phyloP scores from a whole-genome alignment of 257 asterid species.

The Petunia secreta region DNA sequence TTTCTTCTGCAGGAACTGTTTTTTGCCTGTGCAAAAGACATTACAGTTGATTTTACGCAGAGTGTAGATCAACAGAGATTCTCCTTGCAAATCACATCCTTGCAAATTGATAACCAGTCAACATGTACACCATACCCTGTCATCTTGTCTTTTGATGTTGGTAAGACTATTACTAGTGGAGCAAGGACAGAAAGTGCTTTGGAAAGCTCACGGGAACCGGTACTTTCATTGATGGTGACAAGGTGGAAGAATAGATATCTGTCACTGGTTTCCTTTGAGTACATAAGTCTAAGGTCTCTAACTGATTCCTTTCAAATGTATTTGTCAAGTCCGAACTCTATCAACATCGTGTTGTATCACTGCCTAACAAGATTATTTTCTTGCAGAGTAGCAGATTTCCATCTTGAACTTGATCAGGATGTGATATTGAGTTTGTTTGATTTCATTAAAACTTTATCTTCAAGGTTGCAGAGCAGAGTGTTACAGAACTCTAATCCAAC shows the following conservation, averaged over 20 bases:
- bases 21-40: constrained; percentile 78
- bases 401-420: constrained; percentile 93
- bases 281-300: constrained; percentile 23
- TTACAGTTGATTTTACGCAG: constrained; percentile 63
- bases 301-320: constrained; percentile 5
- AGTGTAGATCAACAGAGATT: constrained; percentile 83
- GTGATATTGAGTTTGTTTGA: constrained; percentile 75
- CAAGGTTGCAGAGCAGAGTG: constrained; percentile 63
- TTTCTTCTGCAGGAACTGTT: constrained; percentile 76
- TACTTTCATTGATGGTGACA: constrained; percentile 70
- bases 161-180: constrained; percentile 48
- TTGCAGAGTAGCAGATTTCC: constrained; percentile 83
- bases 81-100: constrained; percentile 64
- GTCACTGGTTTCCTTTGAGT: constrained; percentile 78
- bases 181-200: constrained; percentile 41
- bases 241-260: constrained; percentile 85
- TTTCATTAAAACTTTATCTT: constrained; percentile 61
- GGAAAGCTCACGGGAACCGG: constrained; percentile 66
- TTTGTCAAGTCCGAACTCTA: not conserved
- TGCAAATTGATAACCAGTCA: constrained; percentile 93
- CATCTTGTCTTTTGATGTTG: constrained; percentile 72
- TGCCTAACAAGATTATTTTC: constrained; percentile 30
- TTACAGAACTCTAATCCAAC: constrained; percentile 52
- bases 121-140: constrained; percentile 82
- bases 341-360: constrained; percentile 27